Conservation (phyloP, 140 eudicot genomes). For the Ambrosia hybrid region DNA sequence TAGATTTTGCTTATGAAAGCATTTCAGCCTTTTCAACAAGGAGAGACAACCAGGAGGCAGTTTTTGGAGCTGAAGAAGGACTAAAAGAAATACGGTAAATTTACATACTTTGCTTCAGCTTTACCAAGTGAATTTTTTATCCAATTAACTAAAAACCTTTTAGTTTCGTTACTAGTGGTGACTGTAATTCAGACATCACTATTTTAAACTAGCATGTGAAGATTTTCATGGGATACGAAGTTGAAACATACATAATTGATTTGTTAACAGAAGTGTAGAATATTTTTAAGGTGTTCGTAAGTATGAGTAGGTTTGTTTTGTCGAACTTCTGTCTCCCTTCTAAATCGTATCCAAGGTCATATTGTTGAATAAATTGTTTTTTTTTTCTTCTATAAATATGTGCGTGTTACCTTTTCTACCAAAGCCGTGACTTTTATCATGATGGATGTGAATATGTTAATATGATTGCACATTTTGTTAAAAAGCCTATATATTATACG, state of each 20-base stretch:
- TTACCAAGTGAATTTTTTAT: background rate
- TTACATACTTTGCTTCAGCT: background rate
- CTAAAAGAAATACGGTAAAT: constrained; percentile 81
- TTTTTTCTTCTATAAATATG: too few species aligned
- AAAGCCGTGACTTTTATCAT: background rate
- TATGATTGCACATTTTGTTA: too few species aligned
- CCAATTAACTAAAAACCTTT: background rate
- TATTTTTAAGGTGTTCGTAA: background rate
- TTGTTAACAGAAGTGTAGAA: background rate
- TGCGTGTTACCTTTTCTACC: constrained; percentile 7
- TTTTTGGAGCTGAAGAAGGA: constrained; percentile 99
- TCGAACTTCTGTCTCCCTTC: constrained; percentile 7
- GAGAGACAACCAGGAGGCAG: constrained; percentile 96
- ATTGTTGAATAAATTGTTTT: background rate
- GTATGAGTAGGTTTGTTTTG: background rate
- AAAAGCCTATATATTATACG: too few species aligned
- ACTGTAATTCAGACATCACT: background rate
- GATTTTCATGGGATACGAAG: background rate
- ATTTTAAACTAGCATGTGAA: constrained; percentile 1
- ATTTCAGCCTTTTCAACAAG: constrained; percentile 93
- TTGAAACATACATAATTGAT: background rate
- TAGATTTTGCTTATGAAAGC: constrained; percentile 96
- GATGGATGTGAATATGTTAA: too few species aligned
- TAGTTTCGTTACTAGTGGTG: background rate
- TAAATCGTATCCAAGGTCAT: background rate